phyloP scores from a whole-genome alignment of 345 rosid species.

The Microcos paniculata region DNA sequence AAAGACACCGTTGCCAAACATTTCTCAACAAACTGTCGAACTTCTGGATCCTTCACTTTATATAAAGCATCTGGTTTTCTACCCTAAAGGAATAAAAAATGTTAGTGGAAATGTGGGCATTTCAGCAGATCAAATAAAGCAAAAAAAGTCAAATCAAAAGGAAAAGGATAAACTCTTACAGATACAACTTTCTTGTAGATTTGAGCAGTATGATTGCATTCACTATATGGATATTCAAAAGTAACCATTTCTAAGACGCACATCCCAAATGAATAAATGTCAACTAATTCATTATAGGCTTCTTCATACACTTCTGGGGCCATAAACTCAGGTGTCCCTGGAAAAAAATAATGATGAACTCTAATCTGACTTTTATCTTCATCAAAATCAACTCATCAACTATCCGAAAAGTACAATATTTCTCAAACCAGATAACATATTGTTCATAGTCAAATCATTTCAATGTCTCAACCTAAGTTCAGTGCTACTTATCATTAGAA shows the following conservation, averaged over 20 bases:
- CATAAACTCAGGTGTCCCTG: constrained; percentile 99
- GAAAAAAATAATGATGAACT: constrained; percentile 9
- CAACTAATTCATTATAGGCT: constrained; percentile 95
- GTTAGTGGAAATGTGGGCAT: constrained; percentile 13
- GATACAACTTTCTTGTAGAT: constrained; percentile 98
- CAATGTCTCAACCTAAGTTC: background rate
- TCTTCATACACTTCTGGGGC: constrained; percentile 99
- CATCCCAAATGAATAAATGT: constrained; percentile 97
- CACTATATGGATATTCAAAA: constrained; percentile 94
- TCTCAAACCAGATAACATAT: background rate
- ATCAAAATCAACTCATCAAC: constrained; percentile 9
- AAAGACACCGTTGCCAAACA: constrained; percentile 80
- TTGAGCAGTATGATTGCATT: constrained; percentile 93
- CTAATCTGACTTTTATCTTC: background rate
- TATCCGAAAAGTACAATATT: background rate
- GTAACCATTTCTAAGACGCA: constrained; percentile 97
- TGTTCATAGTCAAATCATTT: background rate
- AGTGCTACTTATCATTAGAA: background rate
- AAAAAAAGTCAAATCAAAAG: background rate
- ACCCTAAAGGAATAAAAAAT: constrained; percentile 52
- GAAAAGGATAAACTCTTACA: constrained; percentile 46
- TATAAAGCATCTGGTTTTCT: constrained; percentile 88
- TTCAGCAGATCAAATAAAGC: background rate
- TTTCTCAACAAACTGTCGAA: constrained; percentile 75
- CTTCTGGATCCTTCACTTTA: constrained; percentile 80